phyloP scores from a whole-genome alignment of 176 grass and related monocot genomes.

The Chloris gayana region DNA sequence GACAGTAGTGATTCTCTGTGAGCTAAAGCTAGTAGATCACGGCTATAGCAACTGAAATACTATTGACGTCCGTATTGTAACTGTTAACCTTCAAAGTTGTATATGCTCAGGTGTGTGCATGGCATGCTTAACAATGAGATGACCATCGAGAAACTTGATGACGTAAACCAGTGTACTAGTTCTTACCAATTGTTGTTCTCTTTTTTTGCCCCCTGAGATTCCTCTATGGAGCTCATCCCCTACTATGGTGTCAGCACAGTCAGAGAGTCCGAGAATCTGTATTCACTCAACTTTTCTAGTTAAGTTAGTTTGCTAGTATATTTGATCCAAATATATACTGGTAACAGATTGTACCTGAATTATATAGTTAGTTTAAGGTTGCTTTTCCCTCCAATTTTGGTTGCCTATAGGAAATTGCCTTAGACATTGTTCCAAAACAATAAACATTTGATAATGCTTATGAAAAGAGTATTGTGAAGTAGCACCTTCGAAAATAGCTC shows the following conservation, averaged over 20 bases:
- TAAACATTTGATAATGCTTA: slow-evolving; percentile 24
- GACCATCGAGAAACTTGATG: not conserved
- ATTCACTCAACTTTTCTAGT: slow-evolving; percentile 27
- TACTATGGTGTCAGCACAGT: slow-evolving; percentile 84
- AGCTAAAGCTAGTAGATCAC: no score
- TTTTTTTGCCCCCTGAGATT: slow-evolving; percentile 97
- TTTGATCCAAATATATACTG: not conserved
- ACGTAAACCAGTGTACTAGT: no score
- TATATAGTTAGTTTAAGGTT: slow-evolving; percentile 87
- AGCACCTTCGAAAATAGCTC: not conserved
- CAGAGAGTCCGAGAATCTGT: slow-evolving; percentile 79
- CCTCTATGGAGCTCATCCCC: slow-evolving; percentile 91
- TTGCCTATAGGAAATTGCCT: not conserved
- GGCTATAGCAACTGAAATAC: no score
- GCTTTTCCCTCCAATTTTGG: slow-evolving; percentile 64
- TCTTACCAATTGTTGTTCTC: slow-evolving; percentile 79
- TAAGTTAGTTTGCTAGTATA: not conserved
- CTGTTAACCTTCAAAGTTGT: no score
- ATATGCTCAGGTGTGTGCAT: no score
- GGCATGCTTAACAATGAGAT: not conserved
- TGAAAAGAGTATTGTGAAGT: slow-evolving; percentile 41
- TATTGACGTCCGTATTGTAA: no score
- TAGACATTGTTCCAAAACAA: not conserved
- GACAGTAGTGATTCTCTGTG: no score
- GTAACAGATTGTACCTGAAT: slow-evolving; percentile 54